Evolutionary conservation across 2,329 filamentous ascomycete species (phyloP).

Genomic region (Pseudogymnoascus sp.): DNA sequence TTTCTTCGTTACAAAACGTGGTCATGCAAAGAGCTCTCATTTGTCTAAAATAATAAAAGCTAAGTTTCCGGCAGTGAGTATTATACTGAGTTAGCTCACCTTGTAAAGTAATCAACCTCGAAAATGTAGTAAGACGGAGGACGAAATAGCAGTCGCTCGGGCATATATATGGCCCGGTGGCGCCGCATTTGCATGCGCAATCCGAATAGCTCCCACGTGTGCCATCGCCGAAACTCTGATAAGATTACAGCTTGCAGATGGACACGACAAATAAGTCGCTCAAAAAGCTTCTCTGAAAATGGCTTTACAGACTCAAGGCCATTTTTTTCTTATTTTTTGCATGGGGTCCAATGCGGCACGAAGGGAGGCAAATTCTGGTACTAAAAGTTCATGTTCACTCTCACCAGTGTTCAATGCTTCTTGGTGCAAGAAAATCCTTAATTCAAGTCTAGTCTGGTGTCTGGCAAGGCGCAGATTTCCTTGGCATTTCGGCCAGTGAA

Average conservation of each 20-base stretch:
- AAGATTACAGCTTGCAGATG: not conserved
- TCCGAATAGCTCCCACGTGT: not conserved
- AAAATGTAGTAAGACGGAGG: not conserved
- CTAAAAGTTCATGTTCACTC: not conserved
- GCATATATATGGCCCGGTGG: not conserved
- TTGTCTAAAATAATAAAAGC: not conserved
- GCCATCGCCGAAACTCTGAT: not conserved
- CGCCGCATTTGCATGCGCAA: not conserved
- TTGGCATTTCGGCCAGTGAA: not conserved
- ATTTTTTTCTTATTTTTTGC: not conserved
- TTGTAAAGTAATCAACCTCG: not conserved
- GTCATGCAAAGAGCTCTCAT: not conserved
- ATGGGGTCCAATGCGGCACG: not conserved
- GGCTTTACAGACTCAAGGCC: not conserved
- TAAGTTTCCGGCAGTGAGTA: not conserved
- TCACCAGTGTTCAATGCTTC: not conserved
- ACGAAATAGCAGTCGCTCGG: not conserved
- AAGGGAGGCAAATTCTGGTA: not conserved
- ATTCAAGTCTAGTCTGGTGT: not conserved
- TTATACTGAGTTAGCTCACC: not conserved
- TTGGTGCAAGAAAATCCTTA: not conserved
- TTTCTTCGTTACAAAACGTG: not conserved
- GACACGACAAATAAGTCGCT: not conserved
- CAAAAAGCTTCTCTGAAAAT: not conserved
- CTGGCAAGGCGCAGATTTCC: not conserved